Evolutionary conservation across 169 alveolate genomes (phyloP).

Genomic region (Besnoitia besnoiti): DNA sequence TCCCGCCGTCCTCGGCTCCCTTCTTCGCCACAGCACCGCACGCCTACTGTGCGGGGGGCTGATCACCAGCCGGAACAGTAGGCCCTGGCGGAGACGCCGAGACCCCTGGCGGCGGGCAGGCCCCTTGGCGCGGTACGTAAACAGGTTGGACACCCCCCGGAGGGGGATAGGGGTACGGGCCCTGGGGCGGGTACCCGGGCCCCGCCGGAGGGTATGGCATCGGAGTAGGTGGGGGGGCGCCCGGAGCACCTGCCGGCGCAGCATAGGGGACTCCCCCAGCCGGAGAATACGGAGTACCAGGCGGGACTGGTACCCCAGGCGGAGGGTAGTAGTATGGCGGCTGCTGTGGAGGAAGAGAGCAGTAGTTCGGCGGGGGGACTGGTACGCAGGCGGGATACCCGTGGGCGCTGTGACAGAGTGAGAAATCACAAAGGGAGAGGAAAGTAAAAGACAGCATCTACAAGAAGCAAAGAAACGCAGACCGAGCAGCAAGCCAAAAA

Average conservation of each 20-base stretch:
- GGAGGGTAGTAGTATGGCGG: conserved; percentile 9
- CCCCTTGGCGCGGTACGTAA: neutral
- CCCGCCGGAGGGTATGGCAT: neutral
- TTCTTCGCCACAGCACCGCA: neutral
- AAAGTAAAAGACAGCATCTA: no score
- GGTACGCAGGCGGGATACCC: conserved; percentile 31
- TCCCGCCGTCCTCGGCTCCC: no score
- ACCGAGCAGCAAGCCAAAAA: neutral
- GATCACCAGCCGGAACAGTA: neutral
- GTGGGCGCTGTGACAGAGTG: conserved; percentile 3
- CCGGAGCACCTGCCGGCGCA: neutral
- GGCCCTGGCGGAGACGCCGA: neutral
- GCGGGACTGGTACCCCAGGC: neutral
- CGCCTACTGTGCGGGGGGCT: neutral
- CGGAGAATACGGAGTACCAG: neutral
- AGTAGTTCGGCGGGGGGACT: neutral
- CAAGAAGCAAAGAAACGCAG: neutral
- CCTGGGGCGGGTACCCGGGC: neutral
- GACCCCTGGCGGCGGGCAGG: neutral
- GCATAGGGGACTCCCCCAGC: neutral
- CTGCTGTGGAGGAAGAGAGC: neutral
- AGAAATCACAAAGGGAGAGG: neutral
- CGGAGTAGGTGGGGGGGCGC: neutral
- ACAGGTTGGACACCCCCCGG: neutral
- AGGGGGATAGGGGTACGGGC: neutral